Evolutionary conservation across 2,329 filamentous ascomycete species (phyloP), one percentile per base, ranked within the genome.

Genomic region (Penicillium nordicum): DNA sequence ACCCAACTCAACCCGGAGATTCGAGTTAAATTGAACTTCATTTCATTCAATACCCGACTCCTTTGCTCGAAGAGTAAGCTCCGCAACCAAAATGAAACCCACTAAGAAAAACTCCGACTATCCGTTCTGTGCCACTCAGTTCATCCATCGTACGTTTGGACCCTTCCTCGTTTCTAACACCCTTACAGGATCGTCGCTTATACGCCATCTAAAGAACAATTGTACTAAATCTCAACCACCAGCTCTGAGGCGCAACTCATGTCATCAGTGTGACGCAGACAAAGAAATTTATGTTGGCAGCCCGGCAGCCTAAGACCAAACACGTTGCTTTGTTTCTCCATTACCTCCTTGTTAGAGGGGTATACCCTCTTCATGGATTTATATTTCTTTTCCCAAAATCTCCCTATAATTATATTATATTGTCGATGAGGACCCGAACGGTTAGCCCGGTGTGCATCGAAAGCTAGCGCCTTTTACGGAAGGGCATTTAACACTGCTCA

Each of bases 131-230:
- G 46, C 30, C 11, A n/a, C 30, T 1, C 38, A 41, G 1, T 55
- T 55, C 36, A 45, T 38, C 14, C 52, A 55, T 29, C 40, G 53
- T 55, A 29, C 14, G 53, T 32, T 14, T 32, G 9, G 8, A 43
- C 21, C 18, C 11, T 27, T 3, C 12, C 40, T 47, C 2, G 8
- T 16, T 23, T 21, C 36, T 53, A 41, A 47, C 9, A n/a, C 16
- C 10, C 1, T 14, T 10, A 10, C 23, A 55, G 52, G 47, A 44
- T 55, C 52, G 5, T 55, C 52, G n/a, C 52, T 55, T 23, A 49
- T 55, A 11, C 52, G 52, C n/a, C 52, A 55, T 32, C 18, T 50
- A 18, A 50, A 44, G 27, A 55, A 55, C 36, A 55, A 50, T 14
- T 55, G 52, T 16, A 55, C 44, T 14, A 48, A 50, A 32, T 37